phyloP scores from a whole-genome alignment of 352 stramenopile species.

The Phytophthora capsici region DNA sequence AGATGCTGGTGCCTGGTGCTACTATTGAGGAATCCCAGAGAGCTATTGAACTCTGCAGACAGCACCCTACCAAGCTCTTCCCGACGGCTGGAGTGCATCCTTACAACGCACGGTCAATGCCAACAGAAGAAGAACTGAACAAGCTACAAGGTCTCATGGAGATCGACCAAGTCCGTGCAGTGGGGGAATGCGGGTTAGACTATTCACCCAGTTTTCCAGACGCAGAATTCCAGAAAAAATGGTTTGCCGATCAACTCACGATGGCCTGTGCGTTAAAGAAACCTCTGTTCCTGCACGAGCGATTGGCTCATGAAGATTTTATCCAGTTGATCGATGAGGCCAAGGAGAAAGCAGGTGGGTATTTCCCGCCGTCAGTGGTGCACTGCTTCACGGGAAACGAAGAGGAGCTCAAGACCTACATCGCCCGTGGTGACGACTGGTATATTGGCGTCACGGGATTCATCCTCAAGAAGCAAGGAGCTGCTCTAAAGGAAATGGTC shows the following conservation, averaged over 20 bases:
- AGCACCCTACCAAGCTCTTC: conserved; percentile 63
- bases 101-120: conserved; percentile 65
- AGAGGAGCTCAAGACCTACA: conserved; percentile 77
- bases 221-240: conserved; percentile 52
- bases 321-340: conserved; percentile 69
- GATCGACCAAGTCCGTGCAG: conserved; percentile 46
- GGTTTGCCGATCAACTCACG: conserved; percentile 70
- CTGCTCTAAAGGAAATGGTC: conserved; percentile 59
- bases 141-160: conserved; percentile 41
- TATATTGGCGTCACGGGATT: conserved; percentile 93
- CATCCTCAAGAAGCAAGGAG: conserved; percentile 85
- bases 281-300: conserved; percentile 86
- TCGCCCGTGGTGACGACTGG: conserved; percentile 69
- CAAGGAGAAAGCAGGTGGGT: conserved; percentile 38
- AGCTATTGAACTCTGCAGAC: conserved; percentile 61
- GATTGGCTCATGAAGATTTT: conserved; percentile 80
- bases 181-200: conserved; percentile 86
- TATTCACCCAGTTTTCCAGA: conserved; percentile 72
- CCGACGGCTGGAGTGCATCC: conserved; percentile 81
- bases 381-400: conserved; percentile 92
- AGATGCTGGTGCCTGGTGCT: conserved; percentile 81
- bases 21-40: conserved; percentile 71
- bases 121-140: conserved; percentile 41
- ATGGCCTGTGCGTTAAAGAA: conserved; percentile 72
- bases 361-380: conserved; percentile 73